Evolutionary conservation across 106 monocot genomes (phyloP).

Genomic region (Apostasia shenzhenica): DNA sequence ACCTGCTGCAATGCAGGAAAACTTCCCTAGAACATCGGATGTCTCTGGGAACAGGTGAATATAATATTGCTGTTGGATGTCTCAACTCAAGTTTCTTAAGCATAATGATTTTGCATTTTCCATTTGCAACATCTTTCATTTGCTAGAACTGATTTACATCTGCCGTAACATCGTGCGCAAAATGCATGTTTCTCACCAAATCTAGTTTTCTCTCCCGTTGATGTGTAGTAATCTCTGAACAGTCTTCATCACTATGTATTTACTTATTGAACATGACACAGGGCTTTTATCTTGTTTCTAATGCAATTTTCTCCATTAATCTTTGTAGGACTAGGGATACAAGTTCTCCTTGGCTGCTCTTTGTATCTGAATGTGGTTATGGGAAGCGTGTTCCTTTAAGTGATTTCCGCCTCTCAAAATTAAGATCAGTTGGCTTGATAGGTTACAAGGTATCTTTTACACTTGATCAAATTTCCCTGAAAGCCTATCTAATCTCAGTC

Average conservation of each 20-base stretch:
- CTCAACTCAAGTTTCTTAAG: too few relatives aligned
- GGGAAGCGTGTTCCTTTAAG: constrained; percentile 89
- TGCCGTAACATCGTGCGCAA: too few relatives aligned
- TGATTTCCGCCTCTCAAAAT: constrained; percentile 60
- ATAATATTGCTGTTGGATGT: background rate
- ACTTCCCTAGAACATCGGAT: constrained; percentile 27
- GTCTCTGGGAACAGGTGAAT: constrained; percentile 28
- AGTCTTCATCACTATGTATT: too few relatives aligned
- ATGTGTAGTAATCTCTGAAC: too few relatives aligned
- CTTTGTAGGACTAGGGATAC: constrained; percentile 50
- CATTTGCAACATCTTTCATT: too few relatives aligned
- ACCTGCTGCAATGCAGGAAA: constrained; percentile 52
- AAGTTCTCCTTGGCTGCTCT: constrained; percentile 87
- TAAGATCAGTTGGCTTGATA: constrained; percentile 69
- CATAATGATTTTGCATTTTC: too few relatives aligned
- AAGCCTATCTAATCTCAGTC: too few relatives aligned
- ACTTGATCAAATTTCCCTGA: background rate
- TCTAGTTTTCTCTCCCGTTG: too few relatives aligned
- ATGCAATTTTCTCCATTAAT: background rate
- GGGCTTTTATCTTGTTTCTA: background rate
- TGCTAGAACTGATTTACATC: too few relatives aligned
- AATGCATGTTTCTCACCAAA: too few relatives aligned
- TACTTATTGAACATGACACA: too few relatives aligned
- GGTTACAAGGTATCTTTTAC: constrained; percentile 75
- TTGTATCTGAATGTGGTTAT: constrained; percentile 82